Evolutionary conservation across 2,329 filamentous ascomycete genomes (phyloP).

Genomic region (Cladosporium sp.): DNA sequence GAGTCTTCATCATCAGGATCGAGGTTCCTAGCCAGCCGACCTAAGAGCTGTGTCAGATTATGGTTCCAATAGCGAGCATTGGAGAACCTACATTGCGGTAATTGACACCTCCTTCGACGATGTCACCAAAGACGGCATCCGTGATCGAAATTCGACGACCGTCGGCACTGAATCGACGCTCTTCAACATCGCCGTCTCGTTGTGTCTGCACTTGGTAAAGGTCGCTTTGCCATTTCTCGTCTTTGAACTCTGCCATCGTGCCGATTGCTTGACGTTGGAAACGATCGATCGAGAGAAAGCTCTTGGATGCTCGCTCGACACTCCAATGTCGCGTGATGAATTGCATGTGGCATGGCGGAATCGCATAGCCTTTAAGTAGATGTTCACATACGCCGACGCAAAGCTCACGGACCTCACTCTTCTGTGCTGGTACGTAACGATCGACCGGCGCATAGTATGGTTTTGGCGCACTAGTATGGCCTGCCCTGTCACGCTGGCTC

Average conservation of each 20-base stretch:
- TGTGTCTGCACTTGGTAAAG: background rate
- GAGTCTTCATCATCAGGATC: conserved; percentile 43
- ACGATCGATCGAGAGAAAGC: too few relatives aligned
- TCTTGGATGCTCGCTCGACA: too few relatives aligned
- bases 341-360: too few relatives aligned
- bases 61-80: background rate
- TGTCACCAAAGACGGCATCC: conserved; percentile 19
- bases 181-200: conserved; percentile 1
- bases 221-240: conserved; percentile 5
- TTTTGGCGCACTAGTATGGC: too few relatives aligned
- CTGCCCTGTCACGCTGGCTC: too few relatives aligned
- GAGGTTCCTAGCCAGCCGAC: conserved; percentile 42
- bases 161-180: conserved; percentile 5
- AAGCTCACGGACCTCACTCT: too few relatives aligned
- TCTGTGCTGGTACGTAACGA: too few relatives aligned
- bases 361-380: too few relatives aligned
- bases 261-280: too few relatives aligned
- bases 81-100: conserved; percentile 14
- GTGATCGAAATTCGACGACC: conserved; percentile 10
- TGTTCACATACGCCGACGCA: too few relatives aligned
- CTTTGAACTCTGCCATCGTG: background rate
- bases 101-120: conserved; percentile 15
- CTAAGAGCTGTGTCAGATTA: conserved; percentile 32
- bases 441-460: too few relatives aligned
- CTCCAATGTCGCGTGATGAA: too few relatives aligned